Evolutionary conservation across 371 early-diverging fungal species (phyloP).

Genomic region (Lichtheimia ornata): DNA sequence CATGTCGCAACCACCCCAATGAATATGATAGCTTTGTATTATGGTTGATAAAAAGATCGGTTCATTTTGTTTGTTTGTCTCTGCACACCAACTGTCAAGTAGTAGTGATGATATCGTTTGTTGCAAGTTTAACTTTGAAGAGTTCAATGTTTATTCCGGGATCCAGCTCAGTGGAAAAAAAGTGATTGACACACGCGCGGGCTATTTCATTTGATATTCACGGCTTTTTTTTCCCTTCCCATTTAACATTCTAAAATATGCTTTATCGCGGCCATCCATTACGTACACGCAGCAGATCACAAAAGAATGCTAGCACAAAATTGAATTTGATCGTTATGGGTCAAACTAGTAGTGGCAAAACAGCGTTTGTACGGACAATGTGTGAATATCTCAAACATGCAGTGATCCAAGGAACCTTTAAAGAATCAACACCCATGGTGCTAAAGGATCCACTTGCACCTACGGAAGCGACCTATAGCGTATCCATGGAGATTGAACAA

Average conservation of each 20-base stretch:
- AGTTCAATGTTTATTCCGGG: too few species aligned
- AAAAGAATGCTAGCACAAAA: slow-evolving; percentile 43
- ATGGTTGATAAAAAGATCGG: too few species aligned
- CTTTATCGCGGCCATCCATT: slow-evolving; percentile 7
- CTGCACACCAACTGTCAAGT: too few species aligned
- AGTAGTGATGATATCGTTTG: too few species aligned
- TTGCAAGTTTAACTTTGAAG: too few species aligned
- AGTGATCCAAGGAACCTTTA: slow-evolving; percentile 30
- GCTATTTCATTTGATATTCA: too few species aligned
- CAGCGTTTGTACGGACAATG: slow-evolving; percentile 81
- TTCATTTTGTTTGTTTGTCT: too few species aligned
- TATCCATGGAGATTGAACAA: slow-evolving; percentile 74
- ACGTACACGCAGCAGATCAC: slow-evolving; percentile 20
- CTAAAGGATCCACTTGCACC: slow-evolving; percentile 30
- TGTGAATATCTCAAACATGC: slow-evolving; percentile 49
- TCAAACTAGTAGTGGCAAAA: slow-evolving; percentile 72
- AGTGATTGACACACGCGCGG: too few species aligned
- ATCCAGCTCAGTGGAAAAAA: not conserved
- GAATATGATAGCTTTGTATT: too few species aligned
- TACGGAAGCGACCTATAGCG: slow-evolving; percentile 49
- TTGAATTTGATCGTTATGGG: slow-evolving; percentile 73
- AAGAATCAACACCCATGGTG: slow-evolving; percentile 29
- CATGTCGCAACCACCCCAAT: slow-evolving; percentile 4
- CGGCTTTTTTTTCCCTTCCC: too few species aligned
- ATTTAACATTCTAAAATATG: not conserved